Evolutionary conservation across 2,329 filamentous ascomycete species (phyloP).

Genomic region (Fusarium austroafricanum): DNA sequence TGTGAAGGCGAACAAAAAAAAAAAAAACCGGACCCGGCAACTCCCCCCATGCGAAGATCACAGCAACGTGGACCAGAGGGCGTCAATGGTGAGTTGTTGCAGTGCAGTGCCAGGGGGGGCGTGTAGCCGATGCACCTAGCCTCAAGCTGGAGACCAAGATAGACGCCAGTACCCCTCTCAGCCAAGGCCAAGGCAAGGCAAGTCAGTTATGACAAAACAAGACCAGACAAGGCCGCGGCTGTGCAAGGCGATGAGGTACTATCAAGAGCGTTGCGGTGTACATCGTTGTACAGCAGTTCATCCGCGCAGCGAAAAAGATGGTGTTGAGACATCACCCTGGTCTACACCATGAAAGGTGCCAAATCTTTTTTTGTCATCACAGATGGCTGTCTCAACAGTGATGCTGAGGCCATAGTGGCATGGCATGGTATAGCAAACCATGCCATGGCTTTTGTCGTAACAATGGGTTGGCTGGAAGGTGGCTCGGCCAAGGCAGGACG

Average conservation of each 20-base stretch:
- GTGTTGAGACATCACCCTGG: constrained; percentile 20
- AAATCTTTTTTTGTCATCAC: constrained; percentile 29
- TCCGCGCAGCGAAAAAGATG: constrained; percentile 18
- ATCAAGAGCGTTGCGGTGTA: constrained; percentile 38
- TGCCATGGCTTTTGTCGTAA: constrained; percentile 19
- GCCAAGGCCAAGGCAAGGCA: constrained; percentile 26
- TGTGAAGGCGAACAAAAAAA: constrained; percentile 28
- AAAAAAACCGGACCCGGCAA: constrained; percentile 45
- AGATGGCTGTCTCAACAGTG: constrained; percentile 21
- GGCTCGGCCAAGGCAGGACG: constrained; percentile 13
- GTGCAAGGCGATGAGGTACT: constrained; percentile 37
- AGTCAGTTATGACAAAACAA: constrained; percentile 16
- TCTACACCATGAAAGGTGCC: constrained; percentile 40
- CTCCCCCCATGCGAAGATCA: constrained; percentile 46
- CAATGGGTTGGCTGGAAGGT: constrained; percentile 10
- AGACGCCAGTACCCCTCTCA: constrained; percentile 38
- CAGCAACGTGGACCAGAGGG: constrained; percentile 40
- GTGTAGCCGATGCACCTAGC: constrained; percentile 32
- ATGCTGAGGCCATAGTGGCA: constrained; percentile 37
- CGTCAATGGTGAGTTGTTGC: constrained; percentile 34
- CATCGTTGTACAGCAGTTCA: constrained; percentile 34
- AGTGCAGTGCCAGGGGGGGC: constrained; percentile 14
- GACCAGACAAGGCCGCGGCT: constrained; percentile 35
- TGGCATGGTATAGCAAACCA: constrained; percentile 11
- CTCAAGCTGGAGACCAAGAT: constrained; percentile 30